These are phyloP conservation scores for Capsicum baccatum DNA, from an alignment of 257 asterid species.

Conservation along the genomic window DNA sequence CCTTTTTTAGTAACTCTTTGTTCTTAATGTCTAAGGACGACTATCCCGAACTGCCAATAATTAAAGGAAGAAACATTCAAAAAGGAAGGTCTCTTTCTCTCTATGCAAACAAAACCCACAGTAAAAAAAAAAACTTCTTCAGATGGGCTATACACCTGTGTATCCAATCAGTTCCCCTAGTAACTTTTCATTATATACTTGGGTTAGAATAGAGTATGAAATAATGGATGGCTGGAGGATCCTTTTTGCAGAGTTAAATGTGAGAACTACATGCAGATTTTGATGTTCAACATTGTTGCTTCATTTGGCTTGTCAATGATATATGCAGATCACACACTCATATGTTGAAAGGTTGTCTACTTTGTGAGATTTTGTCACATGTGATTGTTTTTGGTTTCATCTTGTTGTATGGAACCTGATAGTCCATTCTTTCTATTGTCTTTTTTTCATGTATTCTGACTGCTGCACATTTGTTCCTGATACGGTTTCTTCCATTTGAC, in stretches of 20 bases:
- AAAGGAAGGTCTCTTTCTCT: background rate
- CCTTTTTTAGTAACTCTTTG: background rate
- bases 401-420: background rate
- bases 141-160: slow-evolving; percentile 12
- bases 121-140: background rate
- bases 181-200: background rate
- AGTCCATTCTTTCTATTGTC: background rate
- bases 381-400: background rate
- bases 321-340: background rate
- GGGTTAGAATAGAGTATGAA: background rate
- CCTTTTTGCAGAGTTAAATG: background rate
- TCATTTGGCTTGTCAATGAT: background rate
- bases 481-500: background rate
- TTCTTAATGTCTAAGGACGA: background rate
- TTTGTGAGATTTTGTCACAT: background rate
- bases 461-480: background rate
- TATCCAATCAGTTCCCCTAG: background rate
- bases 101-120: background rate
- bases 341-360: background rate
- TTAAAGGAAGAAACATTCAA: slow-evolving; percentile 11
- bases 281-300: background rate
- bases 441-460: background rate
- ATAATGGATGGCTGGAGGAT: background rate
- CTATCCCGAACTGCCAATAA: background rate
- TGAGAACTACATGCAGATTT: background rate